Conservation (phyloP, 2,329 filamentous ascomycete species). For the Aspergillus neotritici region DNA sequence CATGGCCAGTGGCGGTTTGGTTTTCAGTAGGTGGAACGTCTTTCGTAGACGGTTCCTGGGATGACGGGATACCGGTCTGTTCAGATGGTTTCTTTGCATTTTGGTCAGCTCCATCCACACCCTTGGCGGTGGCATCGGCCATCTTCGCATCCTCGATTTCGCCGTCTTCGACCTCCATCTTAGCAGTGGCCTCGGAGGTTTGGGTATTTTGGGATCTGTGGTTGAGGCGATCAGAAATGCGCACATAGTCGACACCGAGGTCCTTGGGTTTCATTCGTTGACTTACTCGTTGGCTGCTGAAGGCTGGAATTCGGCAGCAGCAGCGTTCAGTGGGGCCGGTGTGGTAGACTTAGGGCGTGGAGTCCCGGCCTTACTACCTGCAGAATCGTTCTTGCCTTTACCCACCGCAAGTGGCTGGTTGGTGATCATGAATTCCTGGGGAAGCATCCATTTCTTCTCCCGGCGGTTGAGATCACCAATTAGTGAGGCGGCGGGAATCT, state of each 20-base stretch:
- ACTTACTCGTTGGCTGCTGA: conserved; percentile 31
- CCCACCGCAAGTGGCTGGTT: conserved; percentile 14
- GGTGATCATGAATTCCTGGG: conserved; percentile 42
- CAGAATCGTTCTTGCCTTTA: conserved; percentile 19
- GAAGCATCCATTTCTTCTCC: conserved; percentile 46
- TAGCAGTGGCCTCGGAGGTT: conserved; percentile 22
- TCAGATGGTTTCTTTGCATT: conserved; percentile 13
- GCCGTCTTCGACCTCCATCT: conserved; percentile 40
- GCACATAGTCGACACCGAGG: not conserved
- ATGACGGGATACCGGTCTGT: conserved; percentile 7
- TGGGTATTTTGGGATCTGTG: conserved; percentile 25
- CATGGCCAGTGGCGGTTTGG: conserved; percentile 4
- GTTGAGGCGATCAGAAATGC: conserved; percentile 16
- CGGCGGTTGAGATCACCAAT: conserved; percentile 45
- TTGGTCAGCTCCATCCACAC: conserved; percentile 5
- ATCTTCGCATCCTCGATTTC: conserved; percentile 45
- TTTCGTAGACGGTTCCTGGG: conserved; percentile 8
- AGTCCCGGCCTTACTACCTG: conserved; percentile 22
- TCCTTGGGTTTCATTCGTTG: not conserved
- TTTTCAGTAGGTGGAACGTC: conserved; percentile 7
- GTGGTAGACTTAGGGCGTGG: conserved; percentile 27
- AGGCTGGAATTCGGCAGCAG: conserved; percentile 40
- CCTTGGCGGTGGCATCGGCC: conserved; percentile 25
- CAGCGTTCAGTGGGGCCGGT: conserved; percentile 36
- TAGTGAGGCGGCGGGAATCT: conserved; percentile 46